These are phyloP conservation scores for Penicillium sp. DNA, from an alignment of 2,329 filamentous ascomycete genomes.

Conservation along the genomic window DNA sequence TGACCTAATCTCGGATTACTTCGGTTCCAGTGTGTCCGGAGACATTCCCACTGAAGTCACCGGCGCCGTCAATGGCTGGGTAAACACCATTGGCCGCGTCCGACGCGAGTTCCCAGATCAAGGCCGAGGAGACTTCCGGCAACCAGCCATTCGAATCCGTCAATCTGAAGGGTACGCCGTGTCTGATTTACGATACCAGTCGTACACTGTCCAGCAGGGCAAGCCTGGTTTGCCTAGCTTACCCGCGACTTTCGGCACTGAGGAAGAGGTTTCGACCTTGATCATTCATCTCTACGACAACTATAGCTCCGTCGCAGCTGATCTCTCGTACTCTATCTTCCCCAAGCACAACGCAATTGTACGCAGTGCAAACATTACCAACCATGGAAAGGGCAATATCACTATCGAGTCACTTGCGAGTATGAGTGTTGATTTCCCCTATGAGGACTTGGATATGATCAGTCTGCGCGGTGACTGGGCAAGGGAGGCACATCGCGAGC, in stretches of 20 bases:
- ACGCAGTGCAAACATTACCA: slow-evolving; percentile 65
- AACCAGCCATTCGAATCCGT: slow-evolving; percentile 64
- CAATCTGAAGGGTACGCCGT: slow-evolving; percentile 64
- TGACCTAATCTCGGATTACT: slow-evolving; percentile 65
- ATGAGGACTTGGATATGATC: slow-evolving; percentile 65
- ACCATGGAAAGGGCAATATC: slow-evolving; percentile 58
- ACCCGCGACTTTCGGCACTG: slow-evolving; percentile 63
- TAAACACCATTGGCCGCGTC: slow-evolving; percentile 53
- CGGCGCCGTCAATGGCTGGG: slow-evolving; percentile 57
- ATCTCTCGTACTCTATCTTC: slow-evolving; percentile 67
- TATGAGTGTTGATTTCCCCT: slow-evolving; percentile 65
- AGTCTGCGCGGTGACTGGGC: slow-evolving; percentile 68
- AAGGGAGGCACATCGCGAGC: slow-evolving; percentile 59
- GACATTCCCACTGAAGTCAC: slow-evolving; percentile 50
- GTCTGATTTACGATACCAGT: slow-evolving; percentile 62
- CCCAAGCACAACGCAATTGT: slow-evolving; percentile 64
- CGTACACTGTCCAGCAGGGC: slow-evolving; percentile 58
- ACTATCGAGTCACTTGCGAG: slow-evolving; percentile 63
- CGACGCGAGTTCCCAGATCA: slow-evolving; percentile 68
- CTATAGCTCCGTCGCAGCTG: slow-evolving; percentile 61
- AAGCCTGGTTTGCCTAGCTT: slow-evolving; percentile 62
- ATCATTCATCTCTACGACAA: slow-evolving; percentile 63
- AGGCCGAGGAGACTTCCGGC: slow-evolving; percentile 66
- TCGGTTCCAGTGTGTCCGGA: slow-evolving; percentile 61
- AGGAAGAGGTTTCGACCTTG: slow-evolving; percentile 62